Base-by-base conservation (phyloP, 306 rosid genomes). In the Vigna hirtella region DNA sequence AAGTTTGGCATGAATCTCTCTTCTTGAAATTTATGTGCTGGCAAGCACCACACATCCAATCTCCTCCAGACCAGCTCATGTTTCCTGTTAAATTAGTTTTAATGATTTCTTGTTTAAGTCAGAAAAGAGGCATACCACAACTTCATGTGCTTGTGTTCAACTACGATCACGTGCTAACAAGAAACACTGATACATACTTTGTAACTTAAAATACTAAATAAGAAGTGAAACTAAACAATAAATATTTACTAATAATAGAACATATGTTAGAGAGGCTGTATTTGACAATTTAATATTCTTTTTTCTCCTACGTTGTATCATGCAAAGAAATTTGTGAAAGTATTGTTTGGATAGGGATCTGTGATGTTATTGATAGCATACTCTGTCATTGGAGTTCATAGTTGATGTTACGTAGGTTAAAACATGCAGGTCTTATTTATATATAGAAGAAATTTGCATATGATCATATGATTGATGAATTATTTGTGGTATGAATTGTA, bases 51-150 rank as follows among this genome's bases (percentile, higher is more conserved):
- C 98, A 93, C 90, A 88, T 86, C 98, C 98, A 93, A 72, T 93
- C 98, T 86, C 95, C 95, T 80, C 93, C 92, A 57, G 88, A 52
- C 93, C 93, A 88, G 85, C 93, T 91, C 98, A 93, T 93, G 87
- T 83, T 87, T 53, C 59, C 87, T 83, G 62, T 55, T 61, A 47
- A 15, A 59, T 34, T 52, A 48, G 18, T 22, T 56, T 38, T 62
- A 16, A 7, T 43, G 70, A 20, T 62, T 26, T 47, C 24, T 34
- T 3, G 12, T 28, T 55, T n/a, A 56, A 40, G 47, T 28, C 34
- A 45, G 7, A 47, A 16, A 58, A 10, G 8, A 7, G 7, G 22
- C 13, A 40, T 15, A 4, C 28, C 12, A 40, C 30, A 22, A 22
- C 49, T 38, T 20, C 3, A 28, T 26, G 16, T 48, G 78, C 52